Conservation (phyloP, 305 asterid species). For the Solanum hybrid region DNA sequence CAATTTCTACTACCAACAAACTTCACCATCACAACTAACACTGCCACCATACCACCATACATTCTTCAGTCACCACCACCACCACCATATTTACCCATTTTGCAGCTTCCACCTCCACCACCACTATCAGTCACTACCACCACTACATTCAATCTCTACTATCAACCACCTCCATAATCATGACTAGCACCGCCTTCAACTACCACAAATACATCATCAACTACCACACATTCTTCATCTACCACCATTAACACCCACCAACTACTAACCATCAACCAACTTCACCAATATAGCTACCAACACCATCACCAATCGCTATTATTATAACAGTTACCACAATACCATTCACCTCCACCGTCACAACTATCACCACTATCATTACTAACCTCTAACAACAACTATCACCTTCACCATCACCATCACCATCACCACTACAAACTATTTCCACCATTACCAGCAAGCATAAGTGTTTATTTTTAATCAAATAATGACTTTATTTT, state of each 20-base stretch:
- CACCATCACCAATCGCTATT: neutral
- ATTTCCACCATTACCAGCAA: neutral
- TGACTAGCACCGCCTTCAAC: neutral
- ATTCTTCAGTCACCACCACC: neutral
- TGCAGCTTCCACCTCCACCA: neutral
- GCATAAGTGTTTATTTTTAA: neutral
- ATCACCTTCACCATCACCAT: neutral
- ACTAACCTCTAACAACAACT: neutral
- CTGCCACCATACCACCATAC: neutral
- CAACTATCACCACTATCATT: neutral
- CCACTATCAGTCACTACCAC: neutral
- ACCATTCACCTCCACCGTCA: neutral
- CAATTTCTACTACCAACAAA: neutral
- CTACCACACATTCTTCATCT: neutral
- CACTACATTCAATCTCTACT: neutral
- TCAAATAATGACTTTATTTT: neutral
- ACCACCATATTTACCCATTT: neutral
- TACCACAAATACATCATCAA: neutral
- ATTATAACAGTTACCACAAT: neutral
- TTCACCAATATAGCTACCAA: neutral
- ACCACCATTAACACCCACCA: neutral
- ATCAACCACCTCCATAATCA: neutral
- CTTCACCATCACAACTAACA: neutral
- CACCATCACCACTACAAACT: neutral
- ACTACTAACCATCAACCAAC: neutral